These are phyloP conservation scores for Apiotrichum siamense DNA, from an alignment of 1,284 basidiomycete species.

Conservation along the genomic window DNA sequence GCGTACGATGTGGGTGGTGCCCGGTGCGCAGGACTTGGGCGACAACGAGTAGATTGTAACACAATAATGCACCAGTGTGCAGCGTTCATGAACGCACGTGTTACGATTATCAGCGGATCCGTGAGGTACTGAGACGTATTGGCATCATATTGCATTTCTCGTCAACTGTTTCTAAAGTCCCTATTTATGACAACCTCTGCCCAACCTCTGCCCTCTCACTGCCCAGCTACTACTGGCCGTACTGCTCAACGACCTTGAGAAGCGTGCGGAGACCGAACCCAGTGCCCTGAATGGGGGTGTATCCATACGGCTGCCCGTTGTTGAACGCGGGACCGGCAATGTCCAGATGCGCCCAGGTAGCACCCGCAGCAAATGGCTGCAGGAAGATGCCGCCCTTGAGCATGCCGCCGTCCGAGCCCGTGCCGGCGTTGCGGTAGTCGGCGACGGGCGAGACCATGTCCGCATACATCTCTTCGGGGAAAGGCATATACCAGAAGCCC, in stretches of 20 bases:
- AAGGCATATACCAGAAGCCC: conserved; percentile 19
- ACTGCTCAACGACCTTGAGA: conserved; percentile 2
- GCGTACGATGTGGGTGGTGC: conserved; percentile 47
- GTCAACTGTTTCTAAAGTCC: no score
- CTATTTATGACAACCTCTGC: no score
- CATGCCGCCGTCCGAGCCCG: conserved; percentile 13
- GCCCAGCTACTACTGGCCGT: neutral
- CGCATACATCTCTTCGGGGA: conserved; percentile 16
- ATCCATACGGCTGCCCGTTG: neutral
- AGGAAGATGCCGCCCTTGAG: conserved; percentile 16
- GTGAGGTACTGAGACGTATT: no score
- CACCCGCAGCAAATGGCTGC: conserved; percentile 3
- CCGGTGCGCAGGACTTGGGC: neutral
- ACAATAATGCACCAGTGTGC: no score
- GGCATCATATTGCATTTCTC: no score
- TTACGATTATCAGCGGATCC: no score
- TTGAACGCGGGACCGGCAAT: conserved; percentile 5
- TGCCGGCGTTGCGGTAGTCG: conserved; percentile 15
- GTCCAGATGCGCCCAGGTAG: conserved; percentile 5
- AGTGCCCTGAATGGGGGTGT: conserved; percentile 3
- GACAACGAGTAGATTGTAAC: neutral
- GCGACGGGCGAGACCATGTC: conserved; percentile 14
- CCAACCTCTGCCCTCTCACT: no score
- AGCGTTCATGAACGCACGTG: no score
- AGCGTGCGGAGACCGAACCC: conserved; percentile 6